Evolutionary conservation across 1,284 basidiomycete species (phyloP).

Genomic region (Mixia osmundae): DNA sequence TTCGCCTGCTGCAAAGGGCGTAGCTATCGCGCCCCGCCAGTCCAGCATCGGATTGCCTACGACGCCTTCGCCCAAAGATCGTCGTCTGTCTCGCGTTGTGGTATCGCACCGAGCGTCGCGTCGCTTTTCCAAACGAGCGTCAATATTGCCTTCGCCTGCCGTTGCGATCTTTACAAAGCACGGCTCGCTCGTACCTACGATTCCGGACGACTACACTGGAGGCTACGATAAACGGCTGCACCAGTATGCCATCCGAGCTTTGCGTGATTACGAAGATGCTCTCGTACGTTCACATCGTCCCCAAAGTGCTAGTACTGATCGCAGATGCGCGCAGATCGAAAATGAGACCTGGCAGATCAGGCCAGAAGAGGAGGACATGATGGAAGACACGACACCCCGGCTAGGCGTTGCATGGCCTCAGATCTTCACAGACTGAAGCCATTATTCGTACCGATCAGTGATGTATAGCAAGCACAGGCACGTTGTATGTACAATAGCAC

Average conservation of each 20-base stretch:
- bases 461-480: no score
- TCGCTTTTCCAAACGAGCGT: constrained; percentile 19
- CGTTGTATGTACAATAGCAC: no score
- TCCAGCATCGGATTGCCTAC: constrained; percentile 2
- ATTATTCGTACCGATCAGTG: no score
- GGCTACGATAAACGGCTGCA: constrained; percentile 22
- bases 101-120: constrained; percentile 17
- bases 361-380: no score
- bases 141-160: constrained; percentile 18
- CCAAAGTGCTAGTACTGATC: no score
- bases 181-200: constrained; percentile 13
- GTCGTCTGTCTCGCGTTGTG: constrained; percentile 7
- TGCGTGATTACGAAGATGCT: constrained; percentile 28
- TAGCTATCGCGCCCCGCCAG: constrained; percentile 3
- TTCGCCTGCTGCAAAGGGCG: neutral
- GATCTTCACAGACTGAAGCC: no score
- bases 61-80: neutral
- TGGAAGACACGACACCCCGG: no score
- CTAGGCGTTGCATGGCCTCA: no score
- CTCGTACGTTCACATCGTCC: no score
- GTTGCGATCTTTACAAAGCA: constrained; percentile 17
- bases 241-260: constrained; percentile 26
- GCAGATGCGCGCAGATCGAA: no score
- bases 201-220: constrained; percentile 13
- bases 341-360: no score